These are phyloP conservation scores for Vicia sativa DNA, from an alignment of 306 rosid species.

Conservation along the genomic window DNA sequence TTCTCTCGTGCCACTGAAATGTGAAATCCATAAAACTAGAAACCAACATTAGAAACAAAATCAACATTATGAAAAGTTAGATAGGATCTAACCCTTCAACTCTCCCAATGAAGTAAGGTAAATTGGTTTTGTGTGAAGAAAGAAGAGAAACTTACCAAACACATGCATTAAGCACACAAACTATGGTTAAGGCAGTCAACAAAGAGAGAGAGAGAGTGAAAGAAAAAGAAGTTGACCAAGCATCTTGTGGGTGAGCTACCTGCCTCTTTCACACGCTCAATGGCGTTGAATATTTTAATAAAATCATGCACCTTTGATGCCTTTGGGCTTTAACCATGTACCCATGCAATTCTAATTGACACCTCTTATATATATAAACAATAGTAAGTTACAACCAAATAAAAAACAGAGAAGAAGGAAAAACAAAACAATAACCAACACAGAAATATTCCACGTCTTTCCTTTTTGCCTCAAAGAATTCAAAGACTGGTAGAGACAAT, in stretches of 20 bases:
- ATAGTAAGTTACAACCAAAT: constrained; percentile 38
- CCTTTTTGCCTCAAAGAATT: constrained; percentile 46
- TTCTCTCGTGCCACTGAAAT: not conserved
- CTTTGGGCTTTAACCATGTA: constrained; percentile 43
- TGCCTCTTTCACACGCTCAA: constrained; percentile 85
- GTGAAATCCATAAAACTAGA: constrained; percentile 3
- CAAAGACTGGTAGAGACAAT: constrained; percentile 46
- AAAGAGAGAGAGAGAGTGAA: constrained; percentile 42
- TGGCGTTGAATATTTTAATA: constrained; percentile 97
- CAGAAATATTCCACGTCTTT: constrained; percentile 47
- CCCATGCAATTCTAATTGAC: constrained; percentile 47
- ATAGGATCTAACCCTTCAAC: constrained; percentile 28
- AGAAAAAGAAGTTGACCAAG: constrained; percentile 80
- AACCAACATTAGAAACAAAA: constrained; percentile 45
- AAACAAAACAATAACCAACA: constrained; percentile 27
- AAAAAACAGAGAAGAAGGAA: constrained; percentile 21
- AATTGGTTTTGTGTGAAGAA: constrained; percentile 45
- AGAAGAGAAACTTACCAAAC: constrained; percentile 49
- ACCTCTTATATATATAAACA: constrained; percentile 63
- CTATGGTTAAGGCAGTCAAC: constrained; percentile 42
- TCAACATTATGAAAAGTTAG: constrained; percentile 27
- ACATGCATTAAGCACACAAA: constrained; percentile 37
- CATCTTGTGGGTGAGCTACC: constrained; percentile 98
- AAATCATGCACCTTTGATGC: constrained; percentile 94
- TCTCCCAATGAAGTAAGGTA: constrained; percentile 19